Evolutionary conservation across 169 alveolate genomes (phyloP), one percentile per base, ranked within the genome.

Genomic region (Cryptosporidium felis): DNA sequence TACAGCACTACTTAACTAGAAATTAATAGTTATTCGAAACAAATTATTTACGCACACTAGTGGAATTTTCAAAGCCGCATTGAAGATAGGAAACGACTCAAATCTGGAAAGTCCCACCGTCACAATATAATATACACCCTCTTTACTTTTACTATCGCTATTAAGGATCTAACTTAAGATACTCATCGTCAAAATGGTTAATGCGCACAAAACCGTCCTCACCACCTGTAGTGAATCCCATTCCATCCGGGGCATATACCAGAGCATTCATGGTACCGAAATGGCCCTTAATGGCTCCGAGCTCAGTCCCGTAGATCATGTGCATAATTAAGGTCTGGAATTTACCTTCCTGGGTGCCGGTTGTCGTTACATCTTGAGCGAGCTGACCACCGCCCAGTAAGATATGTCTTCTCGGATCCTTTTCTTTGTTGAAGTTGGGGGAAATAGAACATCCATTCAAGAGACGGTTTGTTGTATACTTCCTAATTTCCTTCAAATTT

Each of bases 251-350:
- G 49, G 94, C 88, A 82, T 94, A 92, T 26, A 94, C 95, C 36
- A 97, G 80, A 38, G 98, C 91, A 91, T 97, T 96, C 59, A 97
- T 95, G 12, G 99, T 97, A 46, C 99, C 98, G 90, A 97, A 96
- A 92, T 96, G 99, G 9, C 99, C 99, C 89, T 92, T 93, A 80
- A 96, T 91, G 51, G 96, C 94, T 9, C 98, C 99, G 23, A 97
- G 80, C 80, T 95, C 98, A 36, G 90, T 91, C 67, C 95, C 97
- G 88, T 92, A 94, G 44, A 97, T 94, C 89, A 96, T 91, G 81
- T 96, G 95, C 90, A 90, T 91, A 23, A 97, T 88, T 18, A 94
- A 90, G 14, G 96, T 95, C 92, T 95, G 98, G 89, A 97, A 97
- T 28, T 96, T 96, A 40, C 99, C 99, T 89, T 96, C 98, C 16